Base-by-base conservation (phyloP, 768 basidiomycete species). In the Cystobasidiopsis lactophilus region DNA sequence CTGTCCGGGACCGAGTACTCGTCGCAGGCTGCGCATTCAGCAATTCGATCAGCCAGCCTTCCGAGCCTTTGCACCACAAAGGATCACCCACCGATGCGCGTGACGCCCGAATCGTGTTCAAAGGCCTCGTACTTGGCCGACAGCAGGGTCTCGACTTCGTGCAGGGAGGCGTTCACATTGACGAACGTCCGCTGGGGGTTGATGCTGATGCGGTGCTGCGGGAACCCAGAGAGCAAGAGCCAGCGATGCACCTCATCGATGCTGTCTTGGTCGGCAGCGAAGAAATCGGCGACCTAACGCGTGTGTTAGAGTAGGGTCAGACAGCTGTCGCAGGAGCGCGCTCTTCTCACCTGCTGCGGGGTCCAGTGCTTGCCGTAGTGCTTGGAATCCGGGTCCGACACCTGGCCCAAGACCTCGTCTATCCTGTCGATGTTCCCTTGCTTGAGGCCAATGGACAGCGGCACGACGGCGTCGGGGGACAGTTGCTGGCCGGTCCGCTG, bases 151-250 rank as follows among this genome's bases (percentile, higher is more conserved):
- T 61, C 60, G 3, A 53, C 48, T 31, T 59, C 60, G 3, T 31
- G 5, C 1, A 61, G 39, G 26, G 59, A 50, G 18, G 54, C 51
- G 19, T 54, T 50, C 19, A 58, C 49, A 13, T 52, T 41, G 48
- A 60, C 21, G 54, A 52, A 61, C 21, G 31, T 54, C 24, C 39
- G 35, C 53, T 66, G 69, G 30, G 60, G 55, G 23, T 70, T 65
- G 24, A 74, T 59, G 37, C 62, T 65, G 45, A 73, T 58, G 18
- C 71, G 64, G 21, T 23, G 21, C 24, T 23, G 49, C 16, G 18
- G 7, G 26, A 43, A 9, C 9, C 41, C 41, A 19, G 19, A 7
- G 7, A 7, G 9, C 7, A 19, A 43, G 41, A 43, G 41, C 41
- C 41, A 43, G 26, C 19, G 9, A 27, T 7, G 7, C 7, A 27